Base-by-base conservation (phyloP, 495 filamentous ascomycete species). In the Lepidopterella palustris region DNA sequence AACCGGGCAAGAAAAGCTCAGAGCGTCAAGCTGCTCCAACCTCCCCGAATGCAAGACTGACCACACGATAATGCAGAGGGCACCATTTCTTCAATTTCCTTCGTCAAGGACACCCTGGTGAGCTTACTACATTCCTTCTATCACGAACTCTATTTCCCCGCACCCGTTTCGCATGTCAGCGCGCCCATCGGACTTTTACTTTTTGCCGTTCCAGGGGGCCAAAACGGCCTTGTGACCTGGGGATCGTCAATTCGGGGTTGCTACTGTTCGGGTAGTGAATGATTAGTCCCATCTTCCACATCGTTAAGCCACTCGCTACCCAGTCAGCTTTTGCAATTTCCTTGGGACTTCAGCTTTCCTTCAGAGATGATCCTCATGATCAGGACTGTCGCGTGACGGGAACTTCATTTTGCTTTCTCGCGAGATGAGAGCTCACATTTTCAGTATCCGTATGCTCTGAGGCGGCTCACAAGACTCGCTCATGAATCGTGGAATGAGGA, bases 371-470 rank as follows among this genome's bases (percentile, higher is more conserved):
- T 50, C 18, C 21, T 50, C 21, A 15, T 8, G 20, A 50, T 50
- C 47, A 15, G 15, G n/a, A 1, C 3, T 2, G 24, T 27, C 47
- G 47, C 32, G 42, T 45, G 42, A 57, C 54, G 25, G 56, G 11
- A 10, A 29, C 40, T 52, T 50, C 21, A 9, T 28, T 9, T 50
- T 13, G 1, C 21, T 8, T 15, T 27, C 20, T 24, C 18, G 6
- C 15, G 35, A 25, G 21, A 27, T 25, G 6, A 20, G 32, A 6
- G 47, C 32, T 31, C 54, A 53, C 54, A 60, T 64, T 68, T 55
- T 59, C 61, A 89, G 86, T 89, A 87, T 70, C 85, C 87, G 48
- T 88, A 87, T 68, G 84, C 87, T 21, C 74, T 89, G 53, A 60
- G 72, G 24, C 79, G 76, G 28, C 81, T 89, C 29, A 83, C 84